Evolutionary conservation across 2,329 filamentous ascomycete species (phyloP).

Genomic region (Aureobasidium sp.): DNA sequence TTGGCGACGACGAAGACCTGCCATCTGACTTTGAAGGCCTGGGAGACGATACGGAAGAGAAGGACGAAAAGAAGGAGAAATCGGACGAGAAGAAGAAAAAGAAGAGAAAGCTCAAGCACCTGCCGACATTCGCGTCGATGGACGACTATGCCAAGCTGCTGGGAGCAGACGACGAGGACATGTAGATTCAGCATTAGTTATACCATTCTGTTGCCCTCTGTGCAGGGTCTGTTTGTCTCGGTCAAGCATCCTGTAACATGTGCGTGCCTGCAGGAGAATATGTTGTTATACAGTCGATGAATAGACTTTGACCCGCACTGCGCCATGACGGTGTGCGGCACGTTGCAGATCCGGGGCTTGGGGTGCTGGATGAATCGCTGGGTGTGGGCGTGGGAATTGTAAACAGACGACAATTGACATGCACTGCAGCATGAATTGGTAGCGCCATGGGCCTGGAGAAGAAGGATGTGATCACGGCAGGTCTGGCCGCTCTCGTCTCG

Average conservation of each 20-base stretch:
- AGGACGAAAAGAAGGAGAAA: constrained; percentile 32
- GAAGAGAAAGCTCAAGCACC: constrained; percentile 74
- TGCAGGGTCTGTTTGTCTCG: background rate
- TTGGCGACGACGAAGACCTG: constrained; percentile 44
- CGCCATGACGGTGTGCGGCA: background rate
- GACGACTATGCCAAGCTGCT: constrained; percentile 78
- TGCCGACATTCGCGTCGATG: constrained; percentile 86
- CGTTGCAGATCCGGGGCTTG: constrained; percentile 7
- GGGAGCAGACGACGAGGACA: constrained; percentile 14
- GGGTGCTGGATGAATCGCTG: background rate
- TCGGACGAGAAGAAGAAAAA: constrained; percentile 49
- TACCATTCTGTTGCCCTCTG: background rate
- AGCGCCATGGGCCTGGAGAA: constrained; percentile 58
- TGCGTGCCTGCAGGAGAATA: background rate
- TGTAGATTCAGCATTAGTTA: constrained; percentile 8
- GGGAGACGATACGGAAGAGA: constrained; percentile 35
- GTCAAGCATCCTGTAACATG: background rate
- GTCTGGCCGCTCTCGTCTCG: constrained; percentile 65
- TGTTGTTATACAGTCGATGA: background rate
- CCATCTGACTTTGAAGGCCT: constrained; percentile 47
- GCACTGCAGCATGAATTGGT: background rate
- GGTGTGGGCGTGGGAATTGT: background rate
- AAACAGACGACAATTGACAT: constrained; percentile 8
- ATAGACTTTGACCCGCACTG: background rate
- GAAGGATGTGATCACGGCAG: constrained; percentile 62